Evolutionary conservation across 208 protist species (phyloP).

Genomic region (Phytomonas francai): DNA sequence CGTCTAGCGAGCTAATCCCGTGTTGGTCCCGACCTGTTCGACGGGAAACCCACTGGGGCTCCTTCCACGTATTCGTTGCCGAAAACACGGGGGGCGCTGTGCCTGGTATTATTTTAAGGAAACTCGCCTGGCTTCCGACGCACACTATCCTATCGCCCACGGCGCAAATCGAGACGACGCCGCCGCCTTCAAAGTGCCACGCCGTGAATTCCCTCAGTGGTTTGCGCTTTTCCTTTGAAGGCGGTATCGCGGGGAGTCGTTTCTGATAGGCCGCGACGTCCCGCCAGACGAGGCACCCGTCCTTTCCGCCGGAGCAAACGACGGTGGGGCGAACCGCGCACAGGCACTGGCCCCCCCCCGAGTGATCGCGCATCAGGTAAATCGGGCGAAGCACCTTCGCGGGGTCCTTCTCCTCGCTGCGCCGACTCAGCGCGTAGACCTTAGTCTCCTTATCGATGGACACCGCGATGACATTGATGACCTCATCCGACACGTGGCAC

Average conservation of each 20-base stretch:
- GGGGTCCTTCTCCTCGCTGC: constrained; percentile 31
- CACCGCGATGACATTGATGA: constrained; percentile 63
- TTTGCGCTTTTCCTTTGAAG: constrained; percentile 73
- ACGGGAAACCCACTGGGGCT: constrained; percentile 20
- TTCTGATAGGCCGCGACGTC: constrained; percentile 61
- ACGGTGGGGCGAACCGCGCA: constrained; percentile 22
- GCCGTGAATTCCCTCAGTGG: constrained; percentile 25
- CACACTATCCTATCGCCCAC: constrained; percentile 13
- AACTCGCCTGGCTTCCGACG: constrained; percentile 16
- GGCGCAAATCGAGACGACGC: constrained; percentile 27
- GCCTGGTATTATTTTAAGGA: constrained; percentile 1
- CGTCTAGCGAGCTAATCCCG: neutral
- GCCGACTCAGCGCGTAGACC: constrained; percentile 69
- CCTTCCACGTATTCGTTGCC: constrained; percentile 23
- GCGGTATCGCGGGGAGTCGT: constrained; percentile 51
- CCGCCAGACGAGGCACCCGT: constrained; percentile 52
- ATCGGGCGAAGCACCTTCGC: constrained; percentile 50
- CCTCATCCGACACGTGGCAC: constrained; percentile 28
- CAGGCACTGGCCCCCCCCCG: constrained; percentile 48
- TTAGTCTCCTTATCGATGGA: constrained; percentile 82
- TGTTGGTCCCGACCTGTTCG: neutral
- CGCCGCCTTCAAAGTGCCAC: constrained; percentile 42
- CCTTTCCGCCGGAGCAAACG: constrained; percentile 51
- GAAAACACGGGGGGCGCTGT: neutral
- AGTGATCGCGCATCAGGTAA: constrained; percentile 71